Base-by-base conservation (phyloP, 495 filamentous ascomycete genomes). In the Tuber indicum region DNA sequence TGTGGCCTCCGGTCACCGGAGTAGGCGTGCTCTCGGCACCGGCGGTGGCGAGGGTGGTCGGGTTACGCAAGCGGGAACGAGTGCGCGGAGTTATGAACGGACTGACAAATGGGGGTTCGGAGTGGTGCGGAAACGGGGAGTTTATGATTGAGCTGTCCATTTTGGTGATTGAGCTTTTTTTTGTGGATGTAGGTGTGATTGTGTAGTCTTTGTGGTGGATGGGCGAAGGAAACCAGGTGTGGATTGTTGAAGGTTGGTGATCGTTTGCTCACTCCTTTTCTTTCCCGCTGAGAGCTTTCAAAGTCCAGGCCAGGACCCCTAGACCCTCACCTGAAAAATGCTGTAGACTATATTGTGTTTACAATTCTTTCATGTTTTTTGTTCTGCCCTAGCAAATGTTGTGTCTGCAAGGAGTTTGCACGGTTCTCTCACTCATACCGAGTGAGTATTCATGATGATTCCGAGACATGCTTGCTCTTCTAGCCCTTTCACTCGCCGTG, bases 371-470 rank as follows among this genome's bases (percentile, higher is more conserved):
- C 46, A 3, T 58, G 49, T n/a, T 9, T 58, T 23, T 58, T 23
- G 3, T 8, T 26, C 58, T 36, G 58, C 58, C 58, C 58, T 36
- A 66, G n/a, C 26, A 16, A 66, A 19, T 36, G 32, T 66, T 36
- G n/a, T 4, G 10, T 19, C 26, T 17, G 32, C 58, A 14, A 36
- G 16, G 32, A 0, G 58, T 36, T 66, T 66, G 26, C 39, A 4
- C 4, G 16, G 5, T 16, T 4, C 0, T 66, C 14, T 66, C 14
- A 66, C 58, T 66, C 17, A 7, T 66, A 6, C 14, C 58, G 58
- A 36, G 58, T 66, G 58, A 36, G 58, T 66, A 36, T 66, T 66
- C 58, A 66, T 66, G 58, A 66, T 66, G 58, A 19, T 66, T 66
- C 58, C 14, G 5, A 66, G 58, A 66, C 26, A 66, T 14, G 10